Conservation (phyloP, 2,329 filamentous ascomycete genomes). For the Phialophora macrospora region DNA sequence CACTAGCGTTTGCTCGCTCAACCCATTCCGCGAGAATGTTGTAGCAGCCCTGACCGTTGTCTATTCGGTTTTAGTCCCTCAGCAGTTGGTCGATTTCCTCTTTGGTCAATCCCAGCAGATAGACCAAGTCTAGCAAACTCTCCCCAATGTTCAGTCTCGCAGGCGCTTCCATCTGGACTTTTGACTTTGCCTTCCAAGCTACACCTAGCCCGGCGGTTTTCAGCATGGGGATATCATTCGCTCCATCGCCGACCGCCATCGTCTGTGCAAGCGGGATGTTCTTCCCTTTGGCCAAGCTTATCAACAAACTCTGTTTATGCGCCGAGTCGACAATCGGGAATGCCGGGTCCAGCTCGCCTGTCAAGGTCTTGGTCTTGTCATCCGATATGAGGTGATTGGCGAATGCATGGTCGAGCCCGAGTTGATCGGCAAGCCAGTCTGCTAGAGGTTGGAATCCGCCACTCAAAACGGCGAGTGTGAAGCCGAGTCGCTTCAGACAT, state of each 20-base stretch:
- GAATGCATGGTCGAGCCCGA: constrained; percentile 85
- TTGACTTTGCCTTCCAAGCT: constrained; percentile 68
- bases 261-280: constrained; percentile 60
- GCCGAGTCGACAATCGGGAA: constrained; percentile 64
- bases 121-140: constrained; percentile 63
- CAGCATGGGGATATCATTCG: constrained; percentile 70
- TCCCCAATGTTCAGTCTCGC: constrained; percentile 61
- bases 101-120: constrained; percentile 60
- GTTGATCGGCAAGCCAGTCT: constrained; percentile 76
- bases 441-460: constrained; percentile 92
- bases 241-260: constrained; percentile 66
- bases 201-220: constrained; percentile 65
- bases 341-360: constrained; percentile 60
- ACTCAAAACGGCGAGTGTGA: constrained; percentile 86
- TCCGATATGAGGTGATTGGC: constrained; percentile 73
- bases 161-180: constrained; percentile 66
- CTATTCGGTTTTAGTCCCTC: constrained; percentile 23
- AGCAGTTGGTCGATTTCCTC: constrained; percentile 57
- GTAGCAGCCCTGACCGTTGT: neutral
- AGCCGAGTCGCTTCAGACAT: constrained; percentile 76
- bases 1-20: neutral
- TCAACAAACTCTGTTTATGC: constrained; percentile 62
- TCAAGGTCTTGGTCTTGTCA: constrained; percentile 54
- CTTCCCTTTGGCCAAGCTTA: constrained; percentile 60
- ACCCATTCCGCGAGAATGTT: neutral